Evolutionary conservation across 2,329 filamentous ascomycete species (phyloP), one percentile per base, ranked within the genome.

Genomic region (Myriosclerotinia scirpicola): DNA sequence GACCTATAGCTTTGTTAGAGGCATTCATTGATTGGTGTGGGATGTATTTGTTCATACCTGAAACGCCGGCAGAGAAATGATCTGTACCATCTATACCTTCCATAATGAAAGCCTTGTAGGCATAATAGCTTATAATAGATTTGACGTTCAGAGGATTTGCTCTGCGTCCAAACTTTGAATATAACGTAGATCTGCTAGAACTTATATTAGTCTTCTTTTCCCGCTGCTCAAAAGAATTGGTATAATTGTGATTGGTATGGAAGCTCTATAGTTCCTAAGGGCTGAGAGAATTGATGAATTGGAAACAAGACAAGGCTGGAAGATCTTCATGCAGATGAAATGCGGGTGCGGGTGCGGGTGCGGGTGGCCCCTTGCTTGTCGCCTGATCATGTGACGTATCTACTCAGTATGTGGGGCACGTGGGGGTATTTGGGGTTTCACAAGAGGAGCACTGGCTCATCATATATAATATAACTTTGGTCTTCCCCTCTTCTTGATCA

Each of bases 71-170:
- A 68, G 82, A 80, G 74, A 83, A 84, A 74, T 84, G 83, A 75
- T 84, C 81, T 69, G 82, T 83, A 58, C 83, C 87, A 77, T 90
- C 87, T 73, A 90, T 85, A 64, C 82, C 82, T 77, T 90, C 87
- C 87, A 90, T 90, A 67, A 68, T 80, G 75, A 52, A 59, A 58
- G 53, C 55, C 44, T 59, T 71, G 30, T 58, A 71, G 69, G 68
- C 73, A 73, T 72, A 61, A 60, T 64, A 71, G 63, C 48, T 59
- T 63, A 22, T 63, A 22, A 15, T 34, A 44, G 20, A 15, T n/a
- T 36, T 12, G 14, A 26, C 30, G 36, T 20, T n/a, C 46, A 36
- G 53, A 50, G 12, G 12, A 22, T 14, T n/a, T 56, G 14, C 26
- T 22, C 26, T 34, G 17, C 30, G 46, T 48, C 4, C 1, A 9